Conservation (phyloP, 2,329 filamentous ascomycete species). For the Balansia obtecta region DNA sequence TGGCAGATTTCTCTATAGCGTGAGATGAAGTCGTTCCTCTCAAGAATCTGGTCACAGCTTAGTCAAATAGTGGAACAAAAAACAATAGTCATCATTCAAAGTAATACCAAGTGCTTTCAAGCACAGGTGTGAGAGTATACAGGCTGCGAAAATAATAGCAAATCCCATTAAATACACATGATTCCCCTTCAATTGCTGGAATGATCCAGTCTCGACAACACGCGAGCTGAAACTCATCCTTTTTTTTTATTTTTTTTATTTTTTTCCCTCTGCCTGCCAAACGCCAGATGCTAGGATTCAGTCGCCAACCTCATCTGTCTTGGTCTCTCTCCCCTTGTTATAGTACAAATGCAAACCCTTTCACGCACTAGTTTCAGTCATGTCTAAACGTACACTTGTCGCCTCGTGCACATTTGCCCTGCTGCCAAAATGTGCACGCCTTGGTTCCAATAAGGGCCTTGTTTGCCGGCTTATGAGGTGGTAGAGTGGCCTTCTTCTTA, state of each 20-base stretch:
- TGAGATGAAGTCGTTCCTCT: too few relatives aligned
- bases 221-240: neutral
- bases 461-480: conserved; percentile 34
- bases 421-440: conserved; percentile 56
- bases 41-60: too few relatives aligned
- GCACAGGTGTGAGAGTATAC: neutral
- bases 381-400: conserved; percentile 65
- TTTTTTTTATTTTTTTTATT: too few relatives aligned
- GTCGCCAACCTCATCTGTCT: neutral
- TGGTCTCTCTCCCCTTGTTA: neutral
- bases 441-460: conserved; percentile 51
- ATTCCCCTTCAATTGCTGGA: neutral
- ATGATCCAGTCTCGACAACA: neutral
- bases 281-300: conserved; percentile 4
- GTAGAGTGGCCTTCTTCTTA: conserved; percentile 28
- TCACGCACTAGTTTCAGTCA: conserved; percentile 24
- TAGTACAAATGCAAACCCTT: neutral
- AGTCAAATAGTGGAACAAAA: neutral
- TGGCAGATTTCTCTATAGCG: too few relatives aligned
- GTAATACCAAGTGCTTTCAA: neutral
- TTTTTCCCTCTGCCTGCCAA: neutral
- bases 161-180: neutral
- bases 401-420: conserved; percentile 61
- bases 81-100: neutral
- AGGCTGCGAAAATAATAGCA: neutral